phyloP scores from a whole-genome alignment of 345 rosid genomes.

The Lenwebbia sp. region DNA sequence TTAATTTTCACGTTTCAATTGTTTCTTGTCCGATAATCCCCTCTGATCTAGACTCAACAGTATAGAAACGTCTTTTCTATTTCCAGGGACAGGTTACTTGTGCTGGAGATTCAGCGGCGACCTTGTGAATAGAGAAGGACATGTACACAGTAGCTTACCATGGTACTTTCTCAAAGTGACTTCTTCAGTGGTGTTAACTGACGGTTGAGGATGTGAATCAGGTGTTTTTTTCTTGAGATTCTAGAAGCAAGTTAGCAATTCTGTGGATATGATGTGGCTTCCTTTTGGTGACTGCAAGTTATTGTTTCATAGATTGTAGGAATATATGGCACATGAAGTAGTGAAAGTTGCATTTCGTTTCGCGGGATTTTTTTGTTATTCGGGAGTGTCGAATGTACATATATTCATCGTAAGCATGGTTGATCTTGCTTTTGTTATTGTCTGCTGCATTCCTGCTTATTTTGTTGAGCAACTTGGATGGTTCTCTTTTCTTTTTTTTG shows the following conservation, averaged over 20 bases:
- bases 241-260: background rate
- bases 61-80: background rate
- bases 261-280: background rate
- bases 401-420: background rate
- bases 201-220: background rate
- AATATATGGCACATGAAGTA: background rate
- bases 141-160: background rate
- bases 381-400: background rate
- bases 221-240: background rate
- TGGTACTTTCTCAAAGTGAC: background rate
- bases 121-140: constrained; percentile 2
- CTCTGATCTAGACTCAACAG: background rate
- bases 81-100: background rate
- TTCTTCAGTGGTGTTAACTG: background rate
- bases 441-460: background rate
- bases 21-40: background rate
- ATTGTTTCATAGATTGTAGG: background rate
- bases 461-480: background rate
- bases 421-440: background rate
- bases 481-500: background rate
- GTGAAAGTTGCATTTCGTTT: background rate
- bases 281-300: background rate
- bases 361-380: background rate
- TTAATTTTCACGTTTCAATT: background rate
- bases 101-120: constrained; percentile 1